A percentile compares a stretch with the other conserved stretches of the same genome.
Conservation (phyloP, 1,284 basidiomycete species). For the Cutaneotrichosporon curvatum region DNA sequence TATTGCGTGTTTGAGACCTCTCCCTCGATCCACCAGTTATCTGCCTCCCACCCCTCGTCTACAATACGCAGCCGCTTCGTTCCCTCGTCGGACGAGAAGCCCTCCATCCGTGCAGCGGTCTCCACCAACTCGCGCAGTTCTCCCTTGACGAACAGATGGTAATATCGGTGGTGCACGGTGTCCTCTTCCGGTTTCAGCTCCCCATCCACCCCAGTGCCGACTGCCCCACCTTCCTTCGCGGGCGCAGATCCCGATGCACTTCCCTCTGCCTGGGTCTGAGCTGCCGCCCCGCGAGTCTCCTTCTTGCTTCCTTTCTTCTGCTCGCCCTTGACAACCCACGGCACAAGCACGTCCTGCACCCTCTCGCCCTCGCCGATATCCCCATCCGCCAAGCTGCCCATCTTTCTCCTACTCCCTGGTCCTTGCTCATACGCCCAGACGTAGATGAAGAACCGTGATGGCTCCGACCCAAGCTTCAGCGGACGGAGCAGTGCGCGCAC, state of each 20-base stretch:
- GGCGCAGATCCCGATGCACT: background rate
- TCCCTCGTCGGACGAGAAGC: conserved; percentile 40
- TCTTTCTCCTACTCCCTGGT: conserved; percentile 60
- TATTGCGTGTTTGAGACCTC: conserved; percentile 26
- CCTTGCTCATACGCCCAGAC: conserved; percentile 99
- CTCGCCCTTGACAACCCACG: conserved; percentile 53
- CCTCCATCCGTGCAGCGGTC: conserved; percentile 58
- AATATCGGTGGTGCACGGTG: conserved; percentile 72
- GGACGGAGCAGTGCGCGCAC: conserved; percentile 63
- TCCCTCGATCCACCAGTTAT: conserved; percentile 48
- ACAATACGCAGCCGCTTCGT: conserved; percentile 56
- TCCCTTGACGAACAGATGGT: conserved; percentile 80
- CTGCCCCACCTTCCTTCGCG: background rate
- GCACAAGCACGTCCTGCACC: conserved; percentile 62
- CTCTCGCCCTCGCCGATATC: conserved; percentile 10
- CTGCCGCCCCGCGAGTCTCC: background rate
- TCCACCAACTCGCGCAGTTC: conserved; percentile 62
- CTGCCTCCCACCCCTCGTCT: conserved; percentile 69
- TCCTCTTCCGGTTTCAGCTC: background rate
- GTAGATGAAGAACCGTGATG: conserved; percentile 80
- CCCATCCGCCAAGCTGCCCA: conserved; percentile 48
- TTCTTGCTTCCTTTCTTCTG: conserved; percentile 5
- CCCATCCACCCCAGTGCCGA: too few relatives aligned
- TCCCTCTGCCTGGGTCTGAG: background rate
- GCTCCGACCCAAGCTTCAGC: conserved; percentile 51